phyloP scores from a whole-genome alignment of 805 yeast species.

The Candida stauntonica region DNA sequence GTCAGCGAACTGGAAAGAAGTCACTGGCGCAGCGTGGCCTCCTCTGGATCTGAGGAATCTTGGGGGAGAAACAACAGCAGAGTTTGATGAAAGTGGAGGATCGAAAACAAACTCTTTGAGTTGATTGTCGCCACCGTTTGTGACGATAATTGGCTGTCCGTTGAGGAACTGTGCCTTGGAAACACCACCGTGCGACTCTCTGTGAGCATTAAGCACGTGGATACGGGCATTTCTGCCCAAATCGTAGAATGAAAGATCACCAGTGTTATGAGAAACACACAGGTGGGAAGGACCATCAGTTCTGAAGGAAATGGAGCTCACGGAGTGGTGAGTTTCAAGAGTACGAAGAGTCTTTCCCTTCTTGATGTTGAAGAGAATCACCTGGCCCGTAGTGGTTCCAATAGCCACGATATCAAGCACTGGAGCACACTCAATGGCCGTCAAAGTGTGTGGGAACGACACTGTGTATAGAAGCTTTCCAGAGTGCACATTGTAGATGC shows the following conservation, averaged over 20 bases:
- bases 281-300: constrained; percentile 86
- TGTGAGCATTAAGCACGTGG: constrained; percentile 72
- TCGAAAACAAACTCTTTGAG: constrained; percentile 91
- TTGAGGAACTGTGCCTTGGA: constrained; percentile 69
- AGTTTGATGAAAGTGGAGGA: constrained; percentile 65
- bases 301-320: constrained; percentile 72
- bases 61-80: constrained; percentile 78
- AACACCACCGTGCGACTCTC: constrained; percentile 72
- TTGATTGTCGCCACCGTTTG: constrained; percentile 88
- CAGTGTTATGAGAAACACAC: constrained; percentile 72
- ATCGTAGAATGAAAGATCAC: constrained; percentile 86
- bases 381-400: constrained; percentile 67
- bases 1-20: constrained; percentile 69
- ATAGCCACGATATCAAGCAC: constrained; percentile 79
- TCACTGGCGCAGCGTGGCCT: constrained; percentile 94
- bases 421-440: constrained; percentile 79
- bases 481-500: constrained; percentile 70
- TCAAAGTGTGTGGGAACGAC: constrained; percentile 52
- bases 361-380: constrained; percentile 61
- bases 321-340: constrained; percentile 34
- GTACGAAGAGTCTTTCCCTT: constrained; percentile 56
- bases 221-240: constrained; percentile 66
- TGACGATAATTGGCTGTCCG: constrained; percentile 87
- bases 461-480: constrained; percentile 62
- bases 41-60: constrained; percentile 90